A percentile compares a stretch with the other conserved stretches of the same genome.
Conservation (phyloP, 108 stramenopile genomes). For the Licmophora abbreviata region DNA sequence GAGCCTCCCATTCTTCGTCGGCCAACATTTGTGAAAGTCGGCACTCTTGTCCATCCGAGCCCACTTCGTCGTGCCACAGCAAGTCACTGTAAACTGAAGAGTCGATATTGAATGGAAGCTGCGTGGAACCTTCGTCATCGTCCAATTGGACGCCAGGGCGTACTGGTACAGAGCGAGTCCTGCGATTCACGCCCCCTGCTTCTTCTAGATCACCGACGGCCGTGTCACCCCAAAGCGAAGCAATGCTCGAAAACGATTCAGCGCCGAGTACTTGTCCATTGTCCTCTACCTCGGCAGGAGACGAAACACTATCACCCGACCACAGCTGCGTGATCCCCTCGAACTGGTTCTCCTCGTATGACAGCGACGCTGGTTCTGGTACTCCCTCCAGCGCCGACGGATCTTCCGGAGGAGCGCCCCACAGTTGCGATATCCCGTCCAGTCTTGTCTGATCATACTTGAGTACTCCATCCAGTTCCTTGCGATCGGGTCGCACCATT, state of each 20-base stretch:
- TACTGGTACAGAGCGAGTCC: background rate
- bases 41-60: slow-evolving; percentile 9
- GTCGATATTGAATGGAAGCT: too few species aligned
- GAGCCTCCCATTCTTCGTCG: slow-evolving; percentile 35
- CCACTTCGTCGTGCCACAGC: slow-evolving; percentile 1
- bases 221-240: slow-evolving; percentile 31
- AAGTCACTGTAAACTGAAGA: too few species aligned
- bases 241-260: slow-evolving; percentile 23
- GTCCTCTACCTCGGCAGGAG: slow-evolving; percentile 1
- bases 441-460: slow-evolving; percentile 47
- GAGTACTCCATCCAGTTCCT: slow-evolving; percentile 12
- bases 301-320: too few species aligned
- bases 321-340: slow-evolving; percentile 31
- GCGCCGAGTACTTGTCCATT: slow-evolving; percentile 7
- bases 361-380: slow-evolving; percentile 7
- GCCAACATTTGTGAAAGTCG: slow-evolving; percentile 38
- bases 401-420: slow-evolving; percentile 37
- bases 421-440: slow-evolving; percentile 48
- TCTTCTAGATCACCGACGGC: too few species aligned
- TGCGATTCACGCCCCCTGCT: too few species aligned
- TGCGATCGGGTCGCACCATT: background rate
- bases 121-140: too few species aligned
- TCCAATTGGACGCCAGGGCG: too few species aligned
- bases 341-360: slow-evolving; percentile 33
- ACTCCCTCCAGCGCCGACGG: slow-evolving; percentile 8